Conservation (phyloP, 2,329 filamentous ascomycete species). For the Cercospora zeae-maydis region DNA sequence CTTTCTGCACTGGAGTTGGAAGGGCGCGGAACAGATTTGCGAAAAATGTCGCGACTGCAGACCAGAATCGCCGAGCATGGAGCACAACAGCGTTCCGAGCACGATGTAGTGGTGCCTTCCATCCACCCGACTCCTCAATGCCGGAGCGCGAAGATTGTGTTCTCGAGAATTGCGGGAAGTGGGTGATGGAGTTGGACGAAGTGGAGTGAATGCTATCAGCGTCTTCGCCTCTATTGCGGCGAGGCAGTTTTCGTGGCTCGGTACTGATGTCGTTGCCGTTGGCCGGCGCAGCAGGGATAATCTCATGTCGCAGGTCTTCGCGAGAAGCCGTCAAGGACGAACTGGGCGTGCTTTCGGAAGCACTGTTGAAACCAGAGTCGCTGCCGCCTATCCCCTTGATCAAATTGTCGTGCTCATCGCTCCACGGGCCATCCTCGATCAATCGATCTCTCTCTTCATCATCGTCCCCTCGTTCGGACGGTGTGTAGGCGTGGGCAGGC, state of each 20-base stretch:
- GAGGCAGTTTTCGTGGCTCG: conserved; percentile 41
- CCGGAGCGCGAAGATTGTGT: conserved; percentile 16
- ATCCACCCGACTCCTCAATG: conserved; percentile 14
- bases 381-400: conserved; percentile 17
- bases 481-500: conserved; percentile 68
- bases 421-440: conserved; percentile 54
- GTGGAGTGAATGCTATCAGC: conserved; percentile 31
- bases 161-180: conserved; percentile 37
- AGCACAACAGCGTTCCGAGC: conserved; percentile 20
- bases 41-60: conserved; percentile 34
- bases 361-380: conserved; percentile 49
- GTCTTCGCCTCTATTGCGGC: conserved; percentile 17
- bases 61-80: conserved; percentile 27
- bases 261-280: conserved; percentile 47
- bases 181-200: conserved; percentile 54
- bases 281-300: conserved; percentile 42
- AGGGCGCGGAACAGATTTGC: conserved; percentile 48
- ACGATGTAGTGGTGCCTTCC: conserved; percentile 30
- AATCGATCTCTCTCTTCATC: conserved; percentile 36
- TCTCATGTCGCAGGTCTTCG: conserved; percentile 18
- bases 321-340: conserved; percentile 22
- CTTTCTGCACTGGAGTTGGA: conserved; percentile 52
- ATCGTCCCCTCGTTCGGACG: conserved; percentile 61
- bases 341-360: conserved; percentile 42
- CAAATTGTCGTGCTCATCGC: conserved; percentile 43